A percentile compares a stretch with the other conserved stretches of the same genome.
Evolutionary conservation across 1,284 basidiomycete species (phyloP).

Genomic region (Rhodotorula sp.): DNA sequence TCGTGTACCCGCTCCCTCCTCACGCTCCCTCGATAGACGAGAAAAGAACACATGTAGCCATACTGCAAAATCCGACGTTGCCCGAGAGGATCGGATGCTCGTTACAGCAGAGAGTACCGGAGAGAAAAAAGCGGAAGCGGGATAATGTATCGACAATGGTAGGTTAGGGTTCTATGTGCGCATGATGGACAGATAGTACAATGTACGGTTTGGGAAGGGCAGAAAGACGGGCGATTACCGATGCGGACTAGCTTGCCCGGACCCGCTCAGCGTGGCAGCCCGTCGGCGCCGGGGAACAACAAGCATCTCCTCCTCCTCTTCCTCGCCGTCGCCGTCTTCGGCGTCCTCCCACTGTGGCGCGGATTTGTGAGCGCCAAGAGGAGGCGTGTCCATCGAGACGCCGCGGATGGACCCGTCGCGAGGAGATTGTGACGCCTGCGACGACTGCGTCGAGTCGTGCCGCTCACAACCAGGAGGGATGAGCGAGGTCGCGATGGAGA

Average conservation of each 20-base stretch:
- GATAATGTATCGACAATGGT: slow-evolving; percentile 1
- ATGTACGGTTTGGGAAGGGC: not conserved
- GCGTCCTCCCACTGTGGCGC: slow-evolving; percentile 9
- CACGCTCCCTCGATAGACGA: too few relatives aligned
- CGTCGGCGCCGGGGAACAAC: slow-evolving; percentile 28
- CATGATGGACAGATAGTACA: not conserved
- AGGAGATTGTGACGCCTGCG: slow-evolving; percentile 4
- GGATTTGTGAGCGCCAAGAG: not conserved
- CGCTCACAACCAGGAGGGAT: not conserved
- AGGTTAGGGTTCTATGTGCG: not conserved
- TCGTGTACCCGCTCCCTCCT: too few relatives aligned
- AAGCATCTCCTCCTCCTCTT: slow-evolving; percentile 32
- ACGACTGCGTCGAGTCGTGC: not conserved
- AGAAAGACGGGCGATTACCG: not conserved
- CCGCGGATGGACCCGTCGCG: slow-evolving; percentile 13
- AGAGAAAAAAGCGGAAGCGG: not conserved
- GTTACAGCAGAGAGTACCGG: not conserved
- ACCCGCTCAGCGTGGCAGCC: slow-evolving; percentile 24
- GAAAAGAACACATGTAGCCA: too few relatives aligned
- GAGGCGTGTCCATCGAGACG: slow-evolving; percentile 9
- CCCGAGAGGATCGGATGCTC: too few relatives aligned
- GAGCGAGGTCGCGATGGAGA: not conserved
- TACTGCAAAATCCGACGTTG: too few relatives aligned
- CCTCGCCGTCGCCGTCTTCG: slow-evolving; percentile 18
- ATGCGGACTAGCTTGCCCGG: not conserved